phyloP scores from a whole-genome alignment of 768 basidiomycete species.

The Wakefieldia striispora region DNA sequence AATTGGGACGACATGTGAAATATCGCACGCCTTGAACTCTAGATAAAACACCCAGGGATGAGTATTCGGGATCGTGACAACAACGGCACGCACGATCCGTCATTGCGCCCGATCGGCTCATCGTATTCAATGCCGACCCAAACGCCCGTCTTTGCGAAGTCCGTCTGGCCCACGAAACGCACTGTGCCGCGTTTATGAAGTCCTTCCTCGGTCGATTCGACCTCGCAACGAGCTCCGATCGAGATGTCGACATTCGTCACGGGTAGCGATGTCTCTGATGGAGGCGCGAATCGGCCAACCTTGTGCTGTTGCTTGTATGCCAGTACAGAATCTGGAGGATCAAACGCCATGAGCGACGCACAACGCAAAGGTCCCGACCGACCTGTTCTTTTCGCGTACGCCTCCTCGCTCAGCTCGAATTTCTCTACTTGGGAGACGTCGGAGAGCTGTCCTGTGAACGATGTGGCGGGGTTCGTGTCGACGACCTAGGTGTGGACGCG shows the following conservation, averaged over 20 bases:
- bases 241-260: constrained; percentile 46
- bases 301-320: constrained; percentile 85
- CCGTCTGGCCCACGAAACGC: constrained; percentile 78
- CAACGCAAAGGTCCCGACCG: not conserved
- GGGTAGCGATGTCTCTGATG: constrained; percentile 35
- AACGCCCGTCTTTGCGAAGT: constrained; percentile 61
- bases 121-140: constrained; percentile 97
- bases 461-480: constrained; percentile 72
- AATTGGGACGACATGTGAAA: constrained; percentile 73
- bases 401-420: constrained; percentile 81
- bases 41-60: not conserved
- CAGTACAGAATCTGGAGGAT: constrained; percentile 72
- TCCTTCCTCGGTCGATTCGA: constrained; percentile 67
- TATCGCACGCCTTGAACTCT: constrained; percentile 87
- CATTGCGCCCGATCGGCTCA: constrained; percentile 93
- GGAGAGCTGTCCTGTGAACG: constrained; percentile 79
- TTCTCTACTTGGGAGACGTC: constrained; percentile 89
- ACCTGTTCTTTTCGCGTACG: constrained; percentile 84
- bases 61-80: not conserved
- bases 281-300: constrained; percentile 83
- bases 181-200: constrained; percentile 81
- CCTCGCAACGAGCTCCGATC: constrained; percentile 78
- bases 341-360: constrained; percentile 1
- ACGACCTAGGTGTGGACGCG: constrained; percentile 43
- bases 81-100: constrained; percentile 74